Conservation (phyloP, 2,329 filamentous ascomycete species). For the Bretziella fagacearum region DNA sequence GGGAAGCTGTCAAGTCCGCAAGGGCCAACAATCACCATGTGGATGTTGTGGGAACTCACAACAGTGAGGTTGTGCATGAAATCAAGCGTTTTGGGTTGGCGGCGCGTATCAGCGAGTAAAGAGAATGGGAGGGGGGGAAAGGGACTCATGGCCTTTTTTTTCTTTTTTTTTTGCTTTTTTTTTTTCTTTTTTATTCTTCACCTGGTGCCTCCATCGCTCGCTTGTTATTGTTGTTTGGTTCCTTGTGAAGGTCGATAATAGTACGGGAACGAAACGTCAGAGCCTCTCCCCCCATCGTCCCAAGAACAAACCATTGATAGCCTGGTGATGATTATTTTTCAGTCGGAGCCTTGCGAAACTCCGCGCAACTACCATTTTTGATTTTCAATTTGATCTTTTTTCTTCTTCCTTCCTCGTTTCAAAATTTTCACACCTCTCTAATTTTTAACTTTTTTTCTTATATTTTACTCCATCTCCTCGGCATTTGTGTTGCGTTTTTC, state of each 20-base stretch:
- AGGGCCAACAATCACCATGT: background rate
- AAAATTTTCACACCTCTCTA: background rate
- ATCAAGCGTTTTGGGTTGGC: slow-evolving; percentile 1
- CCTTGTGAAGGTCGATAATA: no score
- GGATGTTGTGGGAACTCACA: background rate
- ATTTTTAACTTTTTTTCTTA: slow-evolving; percentile 3
- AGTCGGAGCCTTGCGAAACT: background rate
- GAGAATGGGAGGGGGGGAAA: background rate
- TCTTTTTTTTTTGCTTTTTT: no score
- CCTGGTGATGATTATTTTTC: background rate
- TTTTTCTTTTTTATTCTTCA: no score
- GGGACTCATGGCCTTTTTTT: background rate
- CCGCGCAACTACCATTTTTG: background rate
- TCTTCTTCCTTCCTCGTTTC: background rate
- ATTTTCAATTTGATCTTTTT: background rate
- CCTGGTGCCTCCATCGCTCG: no score
- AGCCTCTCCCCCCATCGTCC: background rate
- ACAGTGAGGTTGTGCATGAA: background rate
- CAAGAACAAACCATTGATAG: background rate
- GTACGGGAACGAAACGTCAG: background rate
- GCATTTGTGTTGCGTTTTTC: background rate
- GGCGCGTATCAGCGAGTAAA: background rate
- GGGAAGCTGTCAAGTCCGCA: background rate
- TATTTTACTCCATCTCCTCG: background rate
- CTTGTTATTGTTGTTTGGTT: background rate